A percentile compares a stretch with the other conserved stretches of the same genome.
phyloP scores from a whole-genome alignment of 495 filamentous ascomycete species.

The Astrothelium subdiscretum region DNA sequence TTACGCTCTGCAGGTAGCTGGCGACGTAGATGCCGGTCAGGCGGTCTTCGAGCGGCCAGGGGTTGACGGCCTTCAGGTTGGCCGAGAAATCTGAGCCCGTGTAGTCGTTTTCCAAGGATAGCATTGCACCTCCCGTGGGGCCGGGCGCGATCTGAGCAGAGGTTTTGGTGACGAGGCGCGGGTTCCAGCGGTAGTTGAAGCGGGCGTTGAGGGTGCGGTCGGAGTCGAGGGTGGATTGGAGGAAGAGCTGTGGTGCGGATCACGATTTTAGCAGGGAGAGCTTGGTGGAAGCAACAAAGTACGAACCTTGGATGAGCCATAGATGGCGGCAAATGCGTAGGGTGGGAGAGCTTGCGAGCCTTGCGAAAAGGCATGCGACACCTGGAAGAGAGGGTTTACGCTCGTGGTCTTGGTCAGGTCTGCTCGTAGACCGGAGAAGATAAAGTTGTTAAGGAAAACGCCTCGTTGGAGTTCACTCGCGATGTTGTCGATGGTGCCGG shows the following conservation, averaged over 20 bases:
- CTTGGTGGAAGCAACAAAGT: no score
- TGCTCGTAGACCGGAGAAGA: slow-evolving; percentile 88
- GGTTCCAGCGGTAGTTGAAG: slow-evolving; percentile 81
- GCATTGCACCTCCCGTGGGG: slow-evolving; percentile 55
- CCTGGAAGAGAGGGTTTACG: slow-evolving; percentile 86
- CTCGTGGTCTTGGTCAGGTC: slow-evolving; percentile 93
- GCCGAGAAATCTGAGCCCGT: slow-evolving; percentile 84
- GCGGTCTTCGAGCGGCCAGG: slow-evolving; percentile 81
- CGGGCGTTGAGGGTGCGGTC: slow-evolving; percentile 70
- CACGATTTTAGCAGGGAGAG: no score
- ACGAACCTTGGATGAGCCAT: slow-evolving; percentile 81
- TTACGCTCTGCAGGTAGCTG: slow-evolving; percentile 88
- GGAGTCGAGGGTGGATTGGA: slow-evolving; percentile 91
- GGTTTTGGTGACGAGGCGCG: slow-evolving; percentile 66
- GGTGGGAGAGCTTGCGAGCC: slow-evolving; percentile 76
- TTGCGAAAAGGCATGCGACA: slow-evolving; percentile 92
- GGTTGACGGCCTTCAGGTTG: slow-evolving; percentile 82
- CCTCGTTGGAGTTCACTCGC: slow-evolving; percentile 87
- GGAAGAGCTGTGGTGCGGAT: slow-evolving; percentile 89
- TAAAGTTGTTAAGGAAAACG: slow-evolving; percentile 86
- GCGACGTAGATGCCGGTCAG: slow-evolving; percentile 91
- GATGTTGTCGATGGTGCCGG: slow-evolving; percentile 85
- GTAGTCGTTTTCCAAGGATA: slow-evolving; percentile 90
- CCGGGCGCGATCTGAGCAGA: slow-evolving; percentile 66
- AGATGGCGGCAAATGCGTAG: slow-evolving; percentile 88